Conservation (phyloP, 2,329 filamentous ascomycete species). For the Hypoxylon rubiginosum region DNA sequence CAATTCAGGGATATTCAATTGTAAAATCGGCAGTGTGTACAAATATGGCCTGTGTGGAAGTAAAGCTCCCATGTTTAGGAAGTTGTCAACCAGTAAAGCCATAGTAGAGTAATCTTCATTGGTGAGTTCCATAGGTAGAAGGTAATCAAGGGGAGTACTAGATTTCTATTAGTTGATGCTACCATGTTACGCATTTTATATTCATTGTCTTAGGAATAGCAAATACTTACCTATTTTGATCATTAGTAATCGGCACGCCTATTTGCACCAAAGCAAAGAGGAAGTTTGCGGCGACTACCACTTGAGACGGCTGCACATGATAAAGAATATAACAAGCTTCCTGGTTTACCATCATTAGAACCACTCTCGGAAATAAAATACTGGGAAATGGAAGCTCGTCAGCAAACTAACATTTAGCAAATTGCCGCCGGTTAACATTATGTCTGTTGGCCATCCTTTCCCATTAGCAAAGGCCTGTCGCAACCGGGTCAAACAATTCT, state of each 20-base stretch:
- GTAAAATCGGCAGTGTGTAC: background rate
- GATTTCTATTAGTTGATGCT: background rate
- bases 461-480: constrained; percentile 15
- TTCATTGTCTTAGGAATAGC: background rate
- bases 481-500: constrained; percentile 3
- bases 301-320: background rate
- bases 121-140: background rate
- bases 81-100: background rate
- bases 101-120: background rate
- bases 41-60: background rate
- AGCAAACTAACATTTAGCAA: constrained; percentile 19
- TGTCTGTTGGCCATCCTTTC: constrained; percentile 26
- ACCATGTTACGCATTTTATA: background rate
- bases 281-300: background rate
- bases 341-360: background rate
- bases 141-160: background rate
- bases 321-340: background rate
- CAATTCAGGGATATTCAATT: background rate
- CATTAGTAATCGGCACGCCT: constrained; percentile 3
- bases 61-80: background rate
- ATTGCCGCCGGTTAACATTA: background rate
- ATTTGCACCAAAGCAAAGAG: constrained; percentile 1
- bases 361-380: background rate
- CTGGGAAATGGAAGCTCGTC: background rate
- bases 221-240: too few species aligned